Base-by-base conservation (phyloP, 2,329 filamentous ascomycete genomes). In the Sclerotinia sclerotiorum region DNA sequence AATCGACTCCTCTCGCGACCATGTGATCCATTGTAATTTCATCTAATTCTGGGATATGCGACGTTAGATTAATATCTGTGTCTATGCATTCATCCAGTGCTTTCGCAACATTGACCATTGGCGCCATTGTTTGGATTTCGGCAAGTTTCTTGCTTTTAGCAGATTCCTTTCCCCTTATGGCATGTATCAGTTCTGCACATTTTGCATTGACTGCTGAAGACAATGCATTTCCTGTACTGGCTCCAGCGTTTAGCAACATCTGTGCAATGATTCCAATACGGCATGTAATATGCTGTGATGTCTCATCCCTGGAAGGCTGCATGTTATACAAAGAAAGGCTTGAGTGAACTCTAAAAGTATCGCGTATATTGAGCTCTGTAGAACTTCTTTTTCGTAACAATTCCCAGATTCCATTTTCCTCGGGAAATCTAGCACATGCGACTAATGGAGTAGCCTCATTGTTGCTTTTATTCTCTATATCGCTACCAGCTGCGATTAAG, bases 381-480 rank as follows among this genome's bases (percentile, higher is more conserved):
- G 11, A 29, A 2, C 42, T 21, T 21, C 17, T 13, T 5, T n/a
- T 29, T 27, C 42, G 52, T 8, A 27, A 21, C 5, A 27, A 39
- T 35, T 56, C 8, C 68, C 71, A 71, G 13, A 65, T 66, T 2
- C 7, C 8, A 24, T 70, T 55, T 65, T 72, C 72, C 42, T 68
- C 65, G 19, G 13, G n/a, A 21, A 68, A 67, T 21, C 68, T 42
- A 15, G 58, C 52, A 54, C 70, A 72, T 35, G 65, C 44, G 51
- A 70, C 44, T 15, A 69, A 21, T 15, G 69, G 60, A 19, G 54
- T 64, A 2, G 39, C 24, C 2, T 51, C 35, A 6, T 55, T 39
- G 10, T 51, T 42, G 49, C 72, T 68, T 29, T 56, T 63, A 24
- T 54, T 54, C 27, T 68, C 65, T 1, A 69, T 55, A 49, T 73